Conservation (phyloP, 148 eudicot species). For the Rhododendron molle region DNA sequence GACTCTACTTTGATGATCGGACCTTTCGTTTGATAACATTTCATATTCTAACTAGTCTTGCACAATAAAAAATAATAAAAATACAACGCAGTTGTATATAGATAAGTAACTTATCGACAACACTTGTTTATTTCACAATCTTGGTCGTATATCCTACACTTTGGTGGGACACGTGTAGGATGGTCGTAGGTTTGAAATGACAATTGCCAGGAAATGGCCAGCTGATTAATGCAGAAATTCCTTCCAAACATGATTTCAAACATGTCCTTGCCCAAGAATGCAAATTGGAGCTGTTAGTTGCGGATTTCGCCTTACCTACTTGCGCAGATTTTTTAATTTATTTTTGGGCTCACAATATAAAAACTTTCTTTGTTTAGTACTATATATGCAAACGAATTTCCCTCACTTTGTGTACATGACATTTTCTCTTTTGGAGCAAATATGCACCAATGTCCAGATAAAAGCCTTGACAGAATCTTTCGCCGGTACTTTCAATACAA, state of each 20-base stretch:
- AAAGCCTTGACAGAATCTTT: background rate
- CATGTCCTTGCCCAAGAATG: background rate
- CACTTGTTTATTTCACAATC: background rate
- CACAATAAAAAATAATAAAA: too few relatives aligned
- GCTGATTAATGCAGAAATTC: background rate
- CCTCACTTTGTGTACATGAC: background rate
- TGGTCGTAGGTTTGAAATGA: too few relatives aligned
- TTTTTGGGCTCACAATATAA: too few relatives aligned
- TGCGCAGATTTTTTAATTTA: background rate
- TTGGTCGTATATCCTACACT: too few relatives aligned
- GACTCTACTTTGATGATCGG: background rate
- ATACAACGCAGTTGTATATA: background rate
- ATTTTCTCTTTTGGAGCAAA: background rate
- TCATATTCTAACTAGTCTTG: background rate
- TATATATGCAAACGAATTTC: background rate
- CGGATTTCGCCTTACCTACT: too few relatives aligned
- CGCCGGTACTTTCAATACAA: background rate
- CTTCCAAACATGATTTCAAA: background rate
- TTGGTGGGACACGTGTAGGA: too few relatives aligned
- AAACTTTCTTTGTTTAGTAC: too few relatives aligned
- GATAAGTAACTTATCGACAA: background rate
- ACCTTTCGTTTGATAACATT: background rate
- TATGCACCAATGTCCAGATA: background rate
- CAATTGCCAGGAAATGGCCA: background rate
- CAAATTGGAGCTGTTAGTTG: background rate